Conservation (phyloP, 1,284 basidiomycete genomes). For the Fomitopsis pinicola region DNA sequence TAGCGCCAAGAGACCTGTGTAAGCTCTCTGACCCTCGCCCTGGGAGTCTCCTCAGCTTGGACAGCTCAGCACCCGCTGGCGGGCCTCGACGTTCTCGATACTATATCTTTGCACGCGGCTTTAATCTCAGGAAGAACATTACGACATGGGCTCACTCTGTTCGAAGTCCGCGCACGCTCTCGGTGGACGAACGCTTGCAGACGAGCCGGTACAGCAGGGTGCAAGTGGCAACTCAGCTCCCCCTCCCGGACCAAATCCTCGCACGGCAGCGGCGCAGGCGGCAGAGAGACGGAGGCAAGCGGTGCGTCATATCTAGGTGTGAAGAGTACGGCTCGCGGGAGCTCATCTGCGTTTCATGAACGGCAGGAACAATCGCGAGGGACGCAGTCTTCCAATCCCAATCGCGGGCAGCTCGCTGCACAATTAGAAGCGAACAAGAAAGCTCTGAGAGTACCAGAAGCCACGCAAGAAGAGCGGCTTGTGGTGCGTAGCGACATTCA, state of each 20-base stretch:
- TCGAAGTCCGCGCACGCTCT: conserved; percentile 52
- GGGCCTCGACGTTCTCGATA: background rate
- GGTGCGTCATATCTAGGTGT: conserved; percentile 37
- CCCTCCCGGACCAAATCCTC: conserved; percentile 32
- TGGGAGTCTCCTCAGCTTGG: conserved; percentile 1
- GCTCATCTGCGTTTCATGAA: conserved; percentile 4
- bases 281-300: conserved; percentile 62
- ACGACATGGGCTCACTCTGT: conserved; percentile 61
- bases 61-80: conserved; percentile 2
- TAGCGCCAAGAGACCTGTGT: background rate
- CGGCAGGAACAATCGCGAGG: conserved; percentile 51
- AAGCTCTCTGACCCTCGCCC: background rate
- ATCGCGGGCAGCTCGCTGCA: conserved; percentile 57
- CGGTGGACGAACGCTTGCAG: conserved; percentile 47
- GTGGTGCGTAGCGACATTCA: conserved; percentile 44
- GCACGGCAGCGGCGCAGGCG: conserved; percentile 63
- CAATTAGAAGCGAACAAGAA: conserved; percentile 49
- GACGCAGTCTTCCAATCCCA: conserved; percentile 57
- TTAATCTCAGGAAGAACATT: conserved; percentile 4
- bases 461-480: conserved; percentile 50
- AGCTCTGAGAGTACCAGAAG: conserved; percentile 42
- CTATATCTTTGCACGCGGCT: background rate
- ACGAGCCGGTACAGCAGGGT: conserved; percentile 13
- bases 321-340: conserved; percentile 7
- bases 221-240: background rate